These are phyloP conservation scores for Pseudozyma pruni DNA, from an alignment of 1,284 basidiomycete species.

Conservation along the genomic window DNA sequence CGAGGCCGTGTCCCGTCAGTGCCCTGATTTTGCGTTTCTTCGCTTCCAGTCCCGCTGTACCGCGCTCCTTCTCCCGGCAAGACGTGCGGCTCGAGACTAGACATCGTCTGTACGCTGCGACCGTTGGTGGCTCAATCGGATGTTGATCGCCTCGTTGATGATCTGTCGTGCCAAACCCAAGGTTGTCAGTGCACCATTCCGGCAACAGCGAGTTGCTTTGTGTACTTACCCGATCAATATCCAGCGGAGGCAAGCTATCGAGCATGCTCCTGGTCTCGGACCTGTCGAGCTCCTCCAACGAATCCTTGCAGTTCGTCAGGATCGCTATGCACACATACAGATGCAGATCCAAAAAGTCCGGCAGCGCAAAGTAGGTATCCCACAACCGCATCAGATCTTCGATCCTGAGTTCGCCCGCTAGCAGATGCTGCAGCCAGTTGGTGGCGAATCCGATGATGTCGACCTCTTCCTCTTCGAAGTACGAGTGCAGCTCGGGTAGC, in stretches of 20 bases:
- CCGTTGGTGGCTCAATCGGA: slow-evolving; percentile 61
- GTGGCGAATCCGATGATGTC: slow-evolving; percentile 64
- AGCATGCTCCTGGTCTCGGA: slow-evolving; percentile 67
- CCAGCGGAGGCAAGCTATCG: slow-evolving; percentile 62
- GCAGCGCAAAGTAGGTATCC: slow-evolving; percentile 67
- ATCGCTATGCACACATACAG: slow-evolving; percentile 68
- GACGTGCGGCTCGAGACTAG: neutral
- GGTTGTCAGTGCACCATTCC: slow-evolving; percentile 42
- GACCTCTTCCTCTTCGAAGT: slow-evolving; percentile 68
- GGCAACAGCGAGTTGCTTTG: too few species aligned
- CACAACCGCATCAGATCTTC: slow-evolving; percentile 66
- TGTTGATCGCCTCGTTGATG: slow-evolving; percentile 66
- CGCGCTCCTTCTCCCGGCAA: too few species aligned
- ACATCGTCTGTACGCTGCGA: slow-evolving; percentile 28
- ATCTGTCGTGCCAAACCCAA: slow-evolving; percentile 40
- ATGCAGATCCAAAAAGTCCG: slow-evolving; percentile 66
- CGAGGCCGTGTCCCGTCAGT: too few species aligned
- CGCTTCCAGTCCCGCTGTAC: too few species aligned
- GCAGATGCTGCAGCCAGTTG: slow-evolving; percentile 65
- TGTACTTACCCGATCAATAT: slow-evolving; percentile 66
- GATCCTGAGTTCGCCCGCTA: slow-evolving; percentile 65
- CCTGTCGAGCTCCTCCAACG: slow-evolving; percentile 67
- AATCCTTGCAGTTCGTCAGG: slow-evolving; percentile 67
- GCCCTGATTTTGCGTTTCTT: too few species aligned
- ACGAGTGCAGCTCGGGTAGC: slow-evolving; percentile 66